Conservation (phyloP, 345 rosid species). For the Eucalyptus polybractea region DNA sequence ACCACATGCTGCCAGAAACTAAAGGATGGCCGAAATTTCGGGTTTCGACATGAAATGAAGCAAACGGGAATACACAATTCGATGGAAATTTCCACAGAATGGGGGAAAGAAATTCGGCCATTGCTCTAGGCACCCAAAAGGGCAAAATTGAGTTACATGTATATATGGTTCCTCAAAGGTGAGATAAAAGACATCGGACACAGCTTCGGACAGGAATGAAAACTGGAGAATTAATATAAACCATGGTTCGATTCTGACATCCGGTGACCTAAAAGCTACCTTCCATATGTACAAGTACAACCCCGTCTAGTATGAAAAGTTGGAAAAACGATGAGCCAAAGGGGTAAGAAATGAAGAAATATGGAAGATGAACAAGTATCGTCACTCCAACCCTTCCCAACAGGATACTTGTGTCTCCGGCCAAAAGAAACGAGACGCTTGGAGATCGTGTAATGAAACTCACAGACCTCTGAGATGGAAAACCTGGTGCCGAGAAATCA, state of each 20-base stretch:
- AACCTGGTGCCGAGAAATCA: neutral
- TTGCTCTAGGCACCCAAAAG: neutral
- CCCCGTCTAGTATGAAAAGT: neutral
- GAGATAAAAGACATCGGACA: neutral
- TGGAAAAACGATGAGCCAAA: neutral
- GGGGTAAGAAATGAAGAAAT: neutral
- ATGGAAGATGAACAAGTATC: neutral
- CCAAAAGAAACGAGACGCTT: neutral
- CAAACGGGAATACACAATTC: neutral
- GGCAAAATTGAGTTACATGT: neutral
- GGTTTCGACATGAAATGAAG: neutral
- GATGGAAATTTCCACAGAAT: neutral
- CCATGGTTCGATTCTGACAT: neutral
- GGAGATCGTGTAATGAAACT: neutral
- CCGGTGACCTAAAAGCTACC: neutral
- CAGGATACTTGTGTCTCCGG: neutral
- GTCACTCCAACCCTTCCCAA: neutral
- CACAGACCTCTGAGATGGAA: neutral
- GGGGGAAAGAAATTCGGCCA: neutral
- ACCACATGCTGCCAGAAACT: neutral
- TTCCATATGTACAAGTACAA: slow-evolving; percentile 10
- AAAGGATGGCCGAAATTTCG: neutral
- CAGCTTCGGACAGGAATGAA: neutral
- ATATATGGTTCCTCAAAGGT: neutral
- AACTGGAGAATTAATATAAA: neutral